These are phyloP conservation scores for Yamadazyma takamatsuzukensis DNA, from an alignment of 805 yeast species.

Conservation along the genomic window DNA sequence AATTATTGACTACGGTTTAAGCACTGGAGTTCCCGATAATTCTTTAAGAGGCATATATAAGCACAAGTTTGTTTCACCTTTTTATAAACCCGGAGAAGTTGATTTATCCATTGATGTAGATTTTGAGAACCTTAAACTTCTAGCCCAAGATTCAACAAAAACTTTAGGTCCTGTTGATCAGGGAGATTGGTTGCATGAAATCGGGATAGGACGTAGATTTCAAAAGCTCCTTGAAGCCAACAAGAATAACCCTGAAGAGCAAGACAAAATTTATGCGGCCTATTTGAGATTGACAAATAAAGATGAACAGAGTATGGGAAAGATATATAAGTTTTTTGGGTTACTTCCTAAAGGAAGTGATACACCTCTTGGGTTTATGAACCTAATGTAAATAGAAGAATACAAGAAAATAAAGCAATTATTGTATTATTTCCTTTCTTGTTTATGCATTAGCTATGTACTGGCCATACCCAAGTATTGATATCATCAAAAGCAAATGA, in stretches of 20 bases:
- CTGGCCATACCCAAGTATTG: slow-evolving; percentile 4
- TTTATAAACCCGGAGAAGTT: slow-evolving; percentile 70
- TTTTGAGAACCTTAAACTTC: slow-evolving; percentile 50
- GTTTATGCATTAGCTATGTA: not conserved
- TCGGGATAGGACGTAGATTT: slow-evolving; percentile 73
- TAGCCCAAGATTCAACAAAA: slow-evolving; percentile 10
- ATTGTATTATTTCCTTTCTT: not conserved
- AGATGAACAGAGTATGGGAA: slow-evolving; percentile 68
- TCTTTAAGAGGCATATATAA: slow-evolving; percentile 69
- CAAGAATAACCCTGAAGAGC: slow-evolving; percentile 37
- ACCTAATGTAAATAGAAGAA: slow-evolving; percentile 11
- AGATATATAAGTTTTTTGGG: slow-evolving; percentile 67
- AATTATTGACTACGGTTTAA: slow-evolving; percentile 75
- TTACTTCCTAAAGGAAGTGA: slow-evolving; percentile 45
- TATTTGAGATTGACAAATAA: slow-evolving; percentile 63
- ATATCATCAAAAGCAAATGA: not conserved
- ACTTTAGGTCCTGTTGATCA: slow-evolving; percentile 64
- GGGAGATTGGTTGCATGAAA: slow-evolving; percentile 71
- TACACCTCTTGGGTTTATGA: slow-evolving; percentile 54
- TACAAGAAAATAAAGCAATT: too few species aligned
- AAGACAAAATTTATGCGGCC: slow-evolving; percentile 50
- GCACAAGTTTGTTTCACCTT: slow-evolving; percentile 74
- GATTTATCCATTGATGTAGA: slow-evolving; percentile 85
- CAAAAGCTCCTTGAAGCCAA: slow-evolving; percentile 51
- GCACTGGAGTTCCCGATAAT: slow-evolving; percentile 59